Conservation (phyloP, 768 basidiomycete species). For the Lactarius sp. region DNA sequence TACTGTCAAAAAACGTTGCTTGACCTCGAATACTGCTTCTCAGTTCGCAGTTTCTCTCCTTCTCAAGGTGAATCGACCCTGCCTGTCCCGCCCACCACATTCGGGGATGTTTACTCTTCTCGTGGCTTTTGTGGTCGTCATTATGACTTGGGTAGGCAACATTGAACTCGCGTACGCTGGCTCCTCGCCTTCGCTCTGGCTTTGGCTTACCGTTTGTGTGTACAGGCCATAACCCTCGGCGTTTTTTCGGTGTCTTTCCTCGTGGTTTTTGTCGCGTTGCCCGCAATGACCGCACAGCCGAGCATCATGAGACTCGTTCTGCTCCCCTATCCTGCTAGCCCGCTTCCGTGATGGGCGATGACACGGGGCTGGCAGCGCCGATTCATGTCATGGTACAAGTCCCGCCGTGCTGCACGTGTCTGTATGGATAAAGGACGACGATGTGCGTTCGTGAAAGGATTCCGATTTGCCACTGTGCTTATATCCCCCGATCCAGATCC, state of each 20-base stretch:
- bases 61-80: constrained; percentile 22
- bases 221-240: constrained; percentile 19
- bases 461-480: not conserved
- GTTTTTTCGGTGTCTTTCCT: constrained; percentile 19
- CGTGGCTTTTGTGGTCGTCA: constrained; percentile 20
- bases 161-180: constrained; percentile 18
- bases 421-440: constrained; percentile 26
- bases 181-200: not conserved
- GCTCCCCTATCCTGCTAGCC: constrained; percentile 9
- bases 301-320: constrained; percentile 11
- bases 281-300: constrained; percentile 18
- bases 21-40: not conserved
- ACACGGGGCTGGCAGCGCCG: constrained; percentile 3
- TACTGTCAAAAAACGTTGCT: not conserved
- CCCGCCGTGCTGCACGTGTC: constrained; percentile 17
- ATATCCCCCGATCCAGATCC: constrained; percentile 9
- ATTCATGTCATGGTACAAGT: constrained; percentile 20
- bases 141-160: constrained; percentile 22
- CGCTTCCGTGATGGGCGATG: constrained; percentile 9
- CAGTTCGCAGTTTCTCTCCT: constrained; percentile 23
- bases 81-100: constrained; percentile 21
- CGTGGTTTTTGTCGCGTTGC: constrained; percentile 9
- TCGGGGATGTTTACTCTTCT: constrained; percentile 15
- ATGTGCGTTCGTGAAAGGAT: constrained; percentile 7
- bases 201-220: not conserved